These are phyloP conservation scores for Hansenula sp. DNA, from an alignment of 1,139 yeast species.

Conservation along the genomic window DNA sequence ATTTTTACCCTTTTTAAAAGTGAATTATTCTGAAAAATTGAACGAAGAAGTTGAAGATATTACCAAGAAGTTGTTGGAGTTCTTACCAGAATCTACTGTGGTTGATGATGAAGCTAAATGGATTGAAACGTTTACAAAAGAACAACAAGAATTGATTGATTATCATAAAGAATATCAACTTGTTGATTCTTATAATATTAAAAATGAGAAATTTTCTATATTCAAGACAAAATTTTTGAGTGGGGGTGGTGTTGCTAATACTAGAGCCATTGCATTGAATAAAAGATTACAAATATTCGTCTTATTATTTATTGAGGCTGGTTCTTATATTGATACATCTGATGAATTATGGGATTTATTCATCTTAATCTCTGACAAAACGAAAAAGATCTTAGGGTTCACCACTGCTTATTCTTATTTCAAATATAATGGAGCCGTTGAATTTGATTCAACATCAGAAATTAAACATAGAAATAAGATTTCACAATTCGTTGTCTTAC, in stretches of 20 bases:
- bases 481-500: conserved; percentile 82
- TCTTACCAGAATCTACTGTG: conserved; percentile 59
- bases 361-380: conserved; percentile 27
- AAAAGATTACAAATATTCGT: conserved; percentile 75
- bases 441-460: conserved; percentile 45
- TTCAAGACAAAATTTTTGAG: conserved; percentile 27
- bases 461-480: conserved; percentile 63
- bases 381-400: conserved; percentile 61
- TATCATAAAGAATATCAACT: conserved; percentile 45
- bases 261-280: conserved; percentile 46
- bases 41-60: conserved; percentile 44
- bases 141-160: conserved; percentile 29
- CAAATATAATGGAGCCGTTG: conserved; percentile 56
- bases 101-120: conserved; percentile 63
- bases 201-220: conserved; percentile 32
- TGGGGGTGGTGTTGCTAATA: conserved; percentile 23
- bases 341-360: conserved; percentile 74
- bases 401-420: conserved; percentile 84
- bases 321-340: conserved; percentile 73
- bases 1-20: conserved; percentile 52
- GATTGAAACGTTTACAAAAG: conserved; percentile 52
- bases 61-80: conserved; percentile 45
- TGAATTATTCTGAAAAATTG: conserved; percentile 52
- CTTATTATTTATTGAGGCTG: conserved; percentile 87
- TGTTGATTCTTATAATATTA: conserved; percentile 33